phyloP scores from a whole-genome alignment of 1,284 basidiomycete genomes.

The Pseudozyma sp. region DNA sequence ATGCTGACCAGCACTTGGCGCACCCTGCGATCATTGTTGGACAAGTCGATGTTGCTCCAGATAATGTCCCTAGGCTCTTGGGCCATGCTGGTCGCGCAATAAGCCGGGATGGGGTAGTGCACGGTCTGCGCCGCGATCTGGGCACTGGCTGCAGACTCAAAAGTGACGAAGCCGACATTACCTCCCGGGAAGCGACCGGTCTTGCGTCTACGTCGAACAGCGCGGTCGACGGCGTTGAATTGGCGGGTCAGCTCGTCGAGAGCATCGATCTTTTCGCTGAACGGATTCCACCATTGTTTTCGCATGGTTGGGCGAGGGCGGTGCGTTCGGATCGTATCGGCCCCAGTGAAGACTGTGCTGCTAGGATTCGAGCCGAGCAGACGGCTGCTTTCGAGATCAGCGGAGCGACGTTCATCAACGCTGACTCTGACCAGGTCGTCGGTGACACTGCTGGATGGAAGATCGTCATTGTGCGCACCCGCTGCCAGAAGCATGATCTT shows the following conservation, averaged over 20 bases:
- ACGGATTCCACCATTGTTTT: conserved; percentile 51
- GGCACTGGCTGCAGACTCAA: conserved; percentile 91
- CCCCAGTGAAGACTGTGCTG: conserved; percentile 27
- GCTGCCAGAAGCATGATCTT: conserved; percentile 57
- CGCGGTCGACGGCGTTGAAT: conserved; percentile 57
- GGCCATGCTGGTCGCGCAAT: conserved; percentile 71
- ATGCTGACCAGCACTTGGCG: conserved; percentile 70
- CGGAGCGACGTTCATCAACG: conserved; percentile 8
- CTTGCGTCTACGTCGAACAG: conserved; percentile 44
- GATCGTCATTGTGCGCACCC: conserved; percentile 27
- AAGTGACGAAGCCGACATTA: conserved; percentile 92
- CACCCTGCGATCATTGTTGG: conserved; percentile 65
- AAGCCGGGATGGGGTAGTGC: conserved; percentile 72
- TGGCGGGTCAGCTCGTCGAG: conserved; percentile 58
- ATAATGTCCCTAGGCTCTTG: conserved; percentile 96
- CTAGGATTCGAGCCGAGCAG: conserved; percentile 13
- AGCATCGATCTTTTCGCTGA: conserved; percentile 57
- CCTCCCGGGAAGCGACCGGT: conserved; percentile 70
- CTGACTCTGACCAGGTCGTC: conserved; percentile 26
- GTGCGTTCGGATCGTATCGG: conserved; percentile 42
- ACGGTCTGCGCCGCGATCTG: conserved; percentile 91
- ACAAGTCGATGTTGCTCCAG: conserved; percentile 86
- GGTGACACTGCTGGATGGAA: conserved; percentile 6
- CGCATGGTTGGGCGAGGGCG: conserved; percentile 49
- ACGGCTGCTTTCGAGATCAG: conserved; percentile 16